Base-by-base conservation (phyloP, 495 filamentous ascomycete genomes). In the Daldinia decipiens region DNA sequence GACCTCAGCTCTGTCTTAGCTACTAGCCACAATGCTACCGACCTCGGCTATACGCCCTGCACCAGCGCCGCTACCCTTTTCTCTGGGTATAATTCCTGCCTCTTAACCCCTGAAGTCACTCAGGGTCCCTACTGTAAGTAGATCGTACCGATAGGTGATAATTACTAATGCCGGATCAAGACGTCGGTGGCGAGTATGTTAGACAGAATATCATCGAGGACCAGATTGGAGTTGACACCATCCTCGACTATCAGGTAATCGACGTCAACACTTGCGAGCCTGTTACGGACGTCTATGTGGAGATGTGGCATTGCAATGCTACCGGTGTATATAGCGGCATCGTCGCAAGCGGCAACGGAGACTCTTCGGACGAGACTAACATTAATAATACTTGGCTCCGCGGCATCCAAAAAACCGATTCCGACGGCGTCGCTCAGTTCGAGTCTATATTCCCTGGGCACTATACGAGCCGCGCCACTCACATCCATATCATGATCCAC, bases 281-380 rank as follows among this genome's bases (percentile, higher is more conserved):
- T 0, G 74, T 90, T 7, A 77, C 83, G 0, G 78, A 83, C 38
- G 78, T 85, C 47, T 91, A 85, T 68, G 76, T 89, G 40, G 90
- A 91, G 71, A 77, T 88, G 51, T 90, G 88, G 87, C 84, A 80
- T 69, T 78, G 76, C 75, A 80, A 79, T 52, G 21, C 70, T 13
- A 77, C 79, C 63, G 86, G 87, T 58, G 85, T 89, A 19, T 89
- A 89, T 77, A 83, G 83, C 32, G 86, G 85, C 17, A 77, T 87
- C 43, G 67, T 83, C 3, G 85, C 85, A 31, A 79, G 71, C 53
- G 82, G 84, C 21, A 87, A 87, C 75, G 86, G 87, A 52, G 79
- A 87, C 74, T 77, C 77, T 5, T 77, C 60, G 4, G 81, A 85
- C 64, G 63, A 75, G 5, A 79, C 80, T 40, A 86, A 86, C 65